Evolutionary conservation across 163 green algal genomes (phyloP).

Genomic region (Volvox carteri): DNA sequence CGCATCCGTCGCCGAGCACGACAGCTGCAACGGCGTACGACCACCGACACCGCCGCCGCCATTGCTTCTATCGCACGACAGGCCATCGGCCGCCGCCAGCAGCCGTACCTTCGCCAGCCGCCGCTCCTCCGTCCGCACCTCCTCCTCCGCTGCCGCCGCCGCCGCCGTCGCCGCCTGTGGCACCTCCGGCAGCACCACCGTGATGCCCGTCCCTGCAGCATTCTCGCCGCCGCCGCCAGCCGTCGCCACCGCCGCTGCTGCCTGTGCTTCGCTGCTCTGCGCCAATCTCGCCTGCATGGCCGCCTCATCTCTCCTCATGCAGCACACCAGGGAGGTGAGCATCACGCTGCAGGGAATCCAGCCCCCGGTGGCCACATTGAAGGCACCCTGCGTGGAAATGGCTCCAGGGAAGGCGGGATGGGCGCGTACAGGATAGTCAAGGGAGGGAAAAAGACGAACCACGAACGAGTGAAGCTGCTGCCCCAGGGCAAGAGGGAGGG

Average conservation of each 20-base stretch:
- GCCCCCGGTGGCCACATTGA: slow-evolving; percentile 78
- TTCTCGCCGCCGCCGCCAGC: background rate
- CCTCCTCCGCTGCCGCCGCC: slow-evolving; percentile 3
- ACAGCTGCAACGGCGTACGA: background rate
- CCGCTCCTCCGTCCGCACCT: background rate
- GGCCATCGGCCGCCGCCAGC: background rate
- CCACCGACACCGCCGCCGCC: background rate
- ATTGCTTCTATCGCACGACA: background rate
- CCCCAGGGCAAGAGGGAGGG: no score
- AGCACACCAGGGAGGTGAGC: slow-evolving; percentile 65
- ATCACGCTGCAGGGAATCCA: slow-evolving; percentile 86
- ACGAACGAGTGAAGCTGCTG: no score
- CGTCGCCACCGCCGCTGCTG: background rate
- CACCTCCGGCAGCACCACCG: background rate
- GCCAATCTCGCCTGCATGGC: slow-evolving; percentile 69
- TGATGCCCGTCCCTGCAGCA: background rate
- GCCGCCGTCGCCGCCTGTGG: background rate
- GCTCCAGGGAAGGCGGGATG: no score
- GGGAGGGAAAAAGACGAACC: no score
- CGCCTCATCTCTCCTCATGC: slow-evolving; percentile 78
- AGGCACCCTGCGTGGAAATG: slow-evolving; percentile 77
- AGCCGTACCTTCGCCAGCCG: slow-evolving; percentile 35
- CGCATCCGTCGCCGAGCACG: background rate
- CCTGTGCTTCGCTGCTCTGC: background rate
- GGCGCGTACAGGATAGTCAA: no score